Percentiles rank a stretch among this genome's conserved stretches.
phyloP scores from a whole-genome alignment of 805 yeast genomes.

The Metschnikowia arizonensis region DNA sequence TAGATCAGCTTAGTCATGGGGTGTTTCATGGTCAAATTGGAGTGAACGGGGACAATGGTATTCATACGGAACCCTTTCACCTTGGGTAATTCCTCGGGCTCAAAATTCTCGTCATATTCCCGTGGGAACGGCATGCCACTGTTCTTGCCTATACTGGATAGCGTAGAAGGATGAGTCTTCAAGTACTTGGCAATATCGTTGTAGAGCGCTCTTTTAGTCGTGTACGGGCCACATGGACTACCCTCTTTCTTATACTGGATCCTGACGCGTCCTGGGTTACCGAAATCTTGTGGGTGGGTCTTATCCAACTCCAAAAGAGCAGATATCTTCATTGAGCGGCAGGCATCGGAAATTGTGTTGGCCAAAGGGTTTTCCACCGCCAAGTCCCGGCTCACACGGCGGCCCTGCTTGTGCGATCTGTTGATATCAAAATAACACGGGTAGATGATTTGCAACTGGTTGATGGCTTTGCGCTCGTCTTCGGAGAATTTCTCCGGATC shows the following conservation, averaged over 20 bases:
- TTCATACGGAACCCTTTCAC: slow-evolving; percentile 89
- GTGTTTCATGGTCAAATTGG: slow-evolving; percentile 74
- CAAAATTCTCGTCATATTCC: slow-evolving; percentile 48
- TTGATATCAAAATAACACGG: slow-evolving; percentile 89
- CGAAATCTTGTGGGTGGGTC: slow-evolving; percentile 93
- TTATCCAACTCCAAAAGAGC: slow-evolving; percentile 72
- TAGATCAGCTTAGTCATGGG: slow-evolving; percentile 75
- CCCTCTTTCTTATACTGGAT: slow-evolving; percentile 52
- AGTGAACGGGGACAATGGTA: slow-evolving; percentile 82
- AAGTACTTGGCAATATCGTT: slow-evolving; percentile 58
- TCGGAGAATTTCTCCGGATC: slow-evolving; percentile 17
- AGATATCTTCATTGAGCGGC: slow-evolving; percentile 36
- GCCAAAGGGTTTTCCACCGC: slow-evolving; percentile 91
- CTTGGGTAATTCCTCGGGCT: slow-evolving; percentile 58
- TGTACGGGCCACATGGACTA: slow-evolving; percentile 39
- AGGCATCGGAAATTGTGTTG: slow-evolving; percentile 73
- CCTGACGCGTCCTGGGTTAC: slow-evolving; percentile 95
- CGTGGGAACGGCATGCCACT: slow-evolving; percentile 63
- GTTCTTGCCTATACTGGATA: slow-evolving; percentile 44
- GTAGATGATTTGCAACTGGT: slow-evolving; percentile 69
- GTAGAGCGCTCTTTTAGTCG: slow-evolving; percentile 61
- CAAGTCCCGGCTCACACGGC: slow-evolving; percentile 64
- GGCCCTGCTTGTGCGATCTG: slow-evolving; percentile 74
- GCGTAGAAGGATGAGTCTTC: slow-evolving; percentile 63
- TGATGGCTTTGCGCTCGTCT: slow-evolving; percentile 56